Evolutionary conservation across 1,284 basidiomycete genomes (phyloP).

Genomic region (Cryptococcus sp.): DNA sequence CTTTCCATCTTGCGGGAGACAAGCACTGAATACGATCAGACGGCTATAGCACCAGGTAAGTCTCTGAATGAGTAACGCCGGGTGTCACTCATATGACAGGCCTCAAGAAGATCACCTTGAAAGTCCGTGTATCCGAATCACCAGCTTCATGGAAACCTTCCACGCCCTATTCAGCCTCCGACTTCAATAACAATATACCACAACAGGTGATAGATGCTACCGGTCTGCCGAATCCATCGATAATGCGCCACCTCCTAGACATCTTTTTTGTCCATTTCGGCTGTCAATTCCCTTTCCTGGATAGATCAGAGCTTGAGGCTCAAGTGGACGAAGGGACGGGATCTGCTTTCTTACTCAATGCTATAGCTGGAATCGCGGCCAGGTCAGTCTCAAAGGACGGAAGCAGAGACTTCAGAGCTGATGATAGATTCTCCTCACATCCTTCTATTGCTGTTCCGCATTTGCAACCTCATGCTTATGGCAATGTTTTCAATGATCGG

Average conservation of each 20-base stretch:
- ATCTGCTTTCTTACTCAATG: conserved; percentile 22
- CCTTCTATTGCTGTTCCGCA: conserved; percentile 25
- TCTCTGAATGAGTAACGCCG: not conserved
- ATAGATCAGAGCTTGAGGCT: conserved; percentile 9
- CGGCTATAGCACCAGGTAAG: conserved; percentile 3
- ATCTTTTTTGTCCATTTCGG: conserved; percentile 29
- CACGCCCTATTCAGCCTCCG: conserved; percentile 1
- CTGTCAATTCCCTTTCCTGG: conserved; percentile 27
- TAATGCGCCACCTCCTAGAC: conserved; percentile 28
- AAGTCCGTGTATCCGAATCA: conserved; percentile 25
- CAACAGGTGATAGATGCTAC: conserved; percentile 16
- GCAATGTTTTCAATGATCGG: conserved; percentile 24
- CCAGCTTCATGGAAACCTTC: not conserved
- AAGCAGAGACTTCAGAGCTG: not conserved
- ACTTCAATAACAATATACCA: not conserved
- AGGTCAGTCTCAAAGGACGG: conserved; percentile 13
- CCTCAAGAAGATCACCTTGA: conserved; percentile 28
- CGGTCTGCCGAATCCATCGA: conserved; percentile 9
- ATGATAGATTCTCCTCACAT: conserved; percentile 24
- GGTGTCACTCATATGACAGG: conserved; percentile 1
- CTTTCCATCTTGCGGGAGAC: conserved; percentile 28
- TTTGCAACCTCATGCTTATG: conserved; percentile 29
- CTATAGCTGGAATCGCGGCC: conserved; percentile 25
- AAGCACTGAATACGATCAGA: not conserved
- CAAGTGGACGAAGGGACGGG: conserved; percentile 16